A percentile compares a stretch with the other conserved stretches of the same genome.
These are phyloP conservation scores for Botrytis elliptica DNA, from an alignment of 2,329 filamentous ascomycete species.

Conservation along the genomic window DNA sequence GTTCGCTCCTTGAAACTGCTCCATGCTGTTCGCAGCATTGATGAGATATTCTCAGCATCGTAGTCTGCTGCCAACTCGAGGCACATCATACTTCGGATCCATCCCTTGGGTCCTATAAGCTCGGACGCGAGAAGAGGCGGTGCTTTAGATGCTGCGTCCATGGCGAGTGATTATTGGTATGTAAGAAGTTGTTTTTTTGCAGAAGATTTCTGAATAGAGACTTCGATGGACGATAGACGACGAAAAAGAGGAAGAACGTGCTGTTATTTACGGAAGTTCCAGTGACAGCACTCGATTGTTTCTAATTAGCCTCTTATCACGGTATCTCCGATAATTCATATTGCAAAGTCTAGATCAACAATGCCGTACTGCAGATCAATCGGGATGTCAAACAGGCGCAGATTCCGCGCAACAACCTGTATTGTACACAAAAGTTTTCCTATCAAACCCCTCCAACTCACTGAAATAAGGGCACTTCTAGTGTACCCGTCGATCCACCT, in stretches of 20 bases:
- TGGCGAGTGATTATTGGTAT: background rate
- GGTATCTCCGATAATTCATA: background rate
- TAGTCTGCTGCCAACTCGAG: constrained; percentile 15
- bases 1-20: constrained; percentile 10
- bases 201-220: background rate
- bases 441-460: constrained; percentile 5
- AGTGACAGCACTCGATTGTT: background rate
- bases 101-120: constrained; percentile 11
- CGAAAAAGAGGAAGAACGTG: background rate
- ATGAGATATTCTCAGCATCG: constrained; percentile 15
- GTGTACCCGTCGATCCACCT: background rate
- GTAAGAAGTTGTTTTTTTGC: background rate
- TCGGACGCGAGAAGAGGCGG: constrained; percentile 9
- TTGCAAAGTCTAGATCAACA: background rate
- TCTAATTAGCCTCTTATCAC: background rate
- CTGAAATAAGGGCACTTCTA: background rate
- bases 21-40: constrained; percentile 15
- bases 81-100: constrained; percentile 5
- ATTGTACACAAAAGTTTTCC: background rate
- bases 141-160: constrained; percentile 13
- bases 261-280: background rate
- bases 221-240: background rate
- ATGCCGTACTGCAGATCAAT: background rate
- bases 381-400: background rate
- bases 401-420: background rate